phyloP scores from a whole-genome alignment of 768 basidiomycete genomes.

The Trametes cubensis region DNA sequence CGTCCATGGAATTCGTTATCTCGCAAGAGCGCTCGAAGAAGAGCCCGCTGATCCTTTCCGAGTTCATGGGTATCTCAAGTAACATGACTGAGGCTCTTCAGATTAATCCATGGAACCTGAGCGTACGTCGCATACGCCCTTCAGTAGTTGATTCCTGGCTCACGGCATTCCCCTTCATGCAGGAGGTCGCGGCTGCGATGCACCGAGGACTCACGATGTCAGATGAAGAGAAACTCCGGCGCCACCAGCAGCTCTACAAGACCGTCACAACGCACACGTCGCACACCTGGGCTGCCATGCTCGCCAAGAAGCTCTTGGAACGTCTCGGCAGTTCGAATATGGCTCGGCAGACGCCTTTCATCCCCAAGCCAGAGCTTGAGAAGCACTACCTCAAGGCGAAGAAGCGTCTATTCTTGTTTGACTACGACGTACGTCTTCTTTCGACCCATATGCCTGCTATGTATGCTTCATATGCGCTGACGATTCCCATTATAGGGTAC shows the following conservation, averaged over 20 bases:
- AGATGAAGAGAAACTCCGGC: slow-evolving; percentile 65
- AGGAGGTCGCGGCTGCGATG: slow-evolving; percentile 91
- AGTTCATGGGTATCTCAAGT: slow-evolving; percentile 97
- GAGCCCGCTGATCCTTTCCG: slow-evolving; percentile 87
- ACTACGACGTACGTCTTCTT: slow-evolving; percentile 79
- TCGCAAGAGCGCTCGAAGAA: slow-evolving; percentile 85
- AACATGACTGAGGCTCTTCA: slow-evolving; percentile 88
- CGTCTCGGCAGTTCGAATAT: slow-evolving; percentile 79
- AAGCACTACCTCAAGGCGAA: slow-evolving; percentile 64
- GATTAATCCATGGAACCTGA: slow-evolving; percentile 96
- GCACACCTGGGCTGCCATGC: slow-evolving; percentile 91
- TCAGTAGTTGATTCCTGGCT: background rate
- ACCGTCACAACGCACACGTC: slow-evolving; percentile 91
- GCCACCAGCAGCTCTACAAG: slow-evolving; percentile 79
- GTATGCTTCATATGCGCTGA: background rate
- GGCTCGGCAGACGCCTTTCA: slow-evolving; percentile 82
- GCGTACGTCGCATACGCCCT: slow-evolving; percentile 47
- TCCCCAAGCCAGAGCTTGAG: slow-evolving; percentile 64
- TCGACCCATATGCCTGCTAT: background rate
- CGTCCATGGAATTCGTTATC: slow-evolving; percentile 96
- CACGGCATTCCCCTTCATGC: background rate
- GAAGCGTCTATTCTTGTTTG: slow-evolving; percentile 91
- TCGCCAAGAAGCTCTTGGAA: slow-evolving; percentile 85
- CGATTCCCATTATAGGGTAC: slow-evolving; percentile 65
- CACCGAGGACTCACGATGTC: slow-evolving; percentile 86